Evolutionary conservation across 2,329 filamentous ascomycete species (phyloP).

Genomic region (Phaeosphaeriaceae sp.): DNA sequence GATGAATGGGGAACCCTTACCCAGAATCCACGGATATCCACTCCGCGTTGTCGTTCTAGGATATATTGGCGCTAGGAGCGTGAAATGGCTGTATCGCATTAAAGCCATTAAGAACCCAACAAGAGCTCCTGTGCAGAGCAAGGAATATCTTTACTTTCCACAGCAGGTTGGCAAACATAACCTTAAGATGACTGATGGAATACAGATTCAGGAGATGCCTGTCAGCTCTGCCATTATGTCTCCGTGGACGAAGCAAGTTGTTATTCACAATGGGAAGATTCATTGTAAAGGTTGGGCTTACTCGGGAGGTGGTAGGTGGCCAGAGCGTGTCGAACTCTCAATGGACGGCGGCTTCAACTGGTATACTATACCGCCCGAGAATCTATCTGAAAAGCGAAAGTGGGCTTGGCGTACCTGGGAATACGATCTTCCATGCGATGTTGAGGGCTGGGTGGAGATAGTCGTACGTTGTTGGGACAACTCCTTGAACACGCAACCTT

Average conservation of each 20-base stretch:
- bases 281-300: conserved; percentile 57
- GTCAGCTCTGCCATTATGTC: conserved; percentile 71
- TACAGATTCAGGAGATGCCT: conserved; percentile 75
- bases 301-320: conserved; percentile 51
- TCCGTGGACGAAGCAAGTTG: conserved; percentile 64
- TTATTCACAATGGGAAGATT: conserved; percentile 67
- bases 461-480: conserved; percentile 54
- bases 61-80: conserved; percentile 69
- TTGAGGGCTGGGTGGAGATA: conserved; percentile 56
- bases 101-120: conserved; percentile 65
- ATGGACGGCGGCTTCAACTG: conserved; percentile 68
- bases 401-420: conserved; percentile 71
- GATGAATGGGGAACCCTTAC: conserved; percentile 71
- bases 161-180: conserved; percentile 74
- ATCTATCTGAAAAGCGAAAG: conserved; percentile 66
- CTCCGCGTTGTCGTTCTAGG: conserved; percentile 68
- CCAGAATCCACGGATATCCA: conserved; percentile 70
- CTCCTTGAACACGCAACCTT: conserved; percentile 54
- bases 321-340: conserved; percentile 68
- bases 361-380: conserved; percentile 67
- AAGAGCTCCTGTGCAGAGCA: conserved; percentile 66
- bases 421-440: conserved; percentile 64
- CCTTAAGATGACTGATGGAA: conserved; percentile 62
- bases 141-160: conserved; percentile 72
- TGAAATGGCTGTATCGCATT: conserved; percentile 69